Base-by-base conservation (phyloP, 179 eudicot species). In the Beta macrorhiza region DNA sequence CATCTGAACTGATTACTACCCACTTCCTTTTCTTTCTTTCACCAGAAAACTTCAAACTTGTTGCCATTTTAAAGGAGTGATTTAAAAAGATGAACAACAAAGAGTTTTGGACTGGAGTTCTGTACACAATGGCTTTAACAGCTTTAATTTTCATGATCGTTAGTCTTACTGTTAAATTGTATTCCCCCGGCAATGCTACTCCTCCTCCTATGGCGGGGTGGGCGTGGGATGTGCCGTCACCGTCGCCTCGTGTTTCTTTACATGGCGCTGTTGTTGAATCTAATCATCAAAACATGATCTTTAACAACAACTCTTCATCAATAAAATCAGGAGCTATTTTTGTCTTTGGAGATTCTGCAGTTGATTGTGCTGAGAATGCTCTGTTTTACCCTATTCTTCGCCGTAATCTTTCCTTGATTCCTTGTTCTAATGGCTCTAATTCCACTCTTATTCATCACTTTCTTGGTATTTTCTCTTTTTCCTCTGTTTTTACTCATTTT, bases 321-420 rank as follows among this genome's bases (percentile, higher is more conserved):
- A 1, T 72, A 56, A 78, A 57, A 63, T 29, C 75, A 44, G 45
- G 37, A 5, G 91, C 91, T 15, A 87, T 91, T 69, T 91, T 85
- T 78, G 77, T 90, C 44, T 53, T 91, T 45, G 95, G 95, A 25
- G 95, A 91, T 73, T 90, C 95, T 2, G 84, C 91, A 1, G 93
- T 90, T 77, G 95, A 91, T 82, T 91, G 95, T 82, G 94, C 92
- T 19, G 90, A 84, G 45, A 90, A 90, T 81, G 84, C 88, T 72
- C 89, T 88, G 51, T 88, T 89, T 77, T 86, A 90, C 79, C 88
- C 85, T 51, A 75, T 89, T 67, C 77, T 84, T 13, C 89, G 77
- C 44, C 83, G 65, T 63, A 88, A 86, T 83, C 74, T 81, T n/a
- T 90, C 93, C 0, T 47, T 82, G 73, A 61, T 82, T 76, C 92